Conservation (phyloP, 768 basidiomycete genomes). For the Calocera cornea region DNA sequence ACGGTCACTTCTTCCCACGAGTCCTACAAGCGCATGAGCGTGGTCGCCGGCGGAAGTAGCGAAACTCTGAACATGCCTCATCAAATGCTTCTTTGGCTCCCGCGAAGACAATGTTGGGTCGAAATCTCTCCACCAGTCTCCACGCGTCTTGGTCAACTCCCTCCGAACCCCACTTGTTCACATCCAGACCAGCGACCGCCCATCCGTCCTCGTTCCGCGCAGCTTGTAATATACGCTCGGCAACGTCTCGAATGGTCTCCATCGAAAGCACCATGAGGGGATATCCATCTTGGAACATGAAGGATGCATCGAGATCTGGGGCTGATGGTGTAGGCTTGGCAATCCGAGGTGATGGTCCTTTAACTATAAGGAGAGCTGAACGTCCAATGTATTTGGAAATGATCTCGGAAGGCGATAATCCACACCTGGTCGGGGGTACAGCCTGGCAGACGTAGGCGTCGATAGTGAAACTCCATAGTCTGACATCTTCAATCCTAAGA, state of each 20-base stretch:
- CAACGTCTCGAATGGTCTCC: conserved; percentile 45
- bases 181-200: conserved; percentile 24
- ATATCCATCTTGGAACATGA: conserved; percentile 50
- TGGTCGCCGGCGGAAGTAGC: neutral
- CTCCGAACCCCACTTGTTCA: neutral
- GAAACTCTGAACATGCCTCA: conserved; percentile 27
- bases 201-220: conserved; percentile 40
- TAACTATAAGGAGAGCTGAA: conserved; percentile 50
- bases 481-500: conserved; percentile 40
- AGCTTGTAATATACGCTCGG: conserved; percentile 32
- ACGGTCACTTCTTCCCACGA: conserved; percentile 42
- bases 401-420: conserved; percentile 35
- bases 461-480: conserved; percentile 36
- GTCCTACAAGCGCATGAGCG: conserved; percentile 25
- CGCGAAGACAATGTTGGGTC: conserved; percentile 59
- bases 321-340: conserved; percentile 40
- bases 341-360: conserved; percentile 43
- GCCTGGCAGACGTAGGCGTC: conserved; percentile 57
- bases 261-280: conserved; percentile 55
- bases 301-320: conserved; percentile 40
- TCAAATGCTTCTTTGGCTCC: conserved; percentile 54
- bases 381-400: conserved; percentile 50
- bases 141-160: neutral
- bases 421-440: conserved; percentile 17
- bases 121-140: conserved; percentile 37